These are phyloP conservation scores for Hura crepitans DNA, from an alignment of 441 rosid species.

Conservation along the genomic window DNA sequence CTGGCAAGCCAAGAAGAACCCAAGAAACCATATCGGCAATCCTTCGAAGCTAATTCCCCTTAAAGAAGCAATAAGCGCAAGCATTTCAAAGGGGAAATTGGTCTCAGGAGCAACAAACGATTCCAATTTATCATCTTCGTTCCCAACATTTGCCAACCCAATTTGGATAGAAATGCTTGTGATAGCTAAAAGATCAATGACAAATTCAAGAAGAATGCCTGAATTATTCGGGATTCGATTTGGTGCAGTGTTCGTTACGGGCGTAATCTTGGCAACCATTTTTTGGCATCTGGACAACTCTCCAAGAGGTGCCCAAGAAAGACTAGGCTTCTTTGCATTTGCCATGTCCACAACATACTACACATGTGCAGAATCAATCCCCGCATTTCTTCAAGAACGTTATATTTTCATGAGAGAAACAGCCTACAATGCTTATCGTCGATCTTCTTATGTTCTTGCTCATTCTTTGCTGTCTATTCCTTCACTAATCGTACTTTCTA, in stretches of 20 bases:
- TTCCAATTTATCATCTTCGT: constrained; percentile 40
- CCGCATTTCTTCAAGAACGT: constrained; percentile 74
- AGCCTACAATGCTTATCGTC: constrained; percentile 76
- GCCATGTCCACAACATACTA: constrained; percentile 86
- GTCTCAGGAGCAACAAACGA: constrained; percentile 54
- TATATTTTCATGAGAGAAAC: constrained; percentile 94
- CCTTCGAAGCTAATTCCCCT: constrained; percentile 36
- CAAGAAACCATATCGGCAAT: constrained; percentile 13
- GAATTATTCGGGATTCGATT: constrained; percentile 69
- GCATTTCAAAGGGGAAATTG: constrained; percentile 61
- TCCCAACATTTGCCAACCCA: constrained; percentile 68
- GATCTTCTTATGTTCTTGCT: constrained; percentile 83
- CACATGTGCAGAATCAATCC: constrained; percentile 84
- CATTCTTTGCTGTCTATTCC: constrained; percentile 67
- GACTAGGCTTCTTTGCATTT: constrained; percentile 76
- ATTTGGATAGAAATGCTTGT: constrained; percentile 70
- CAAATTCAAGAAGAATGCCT: constrained; percentile 71
- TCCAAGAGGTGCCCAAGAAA: constrained; percentile 75
- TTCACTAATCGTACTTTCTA: constrained; percentile 53
- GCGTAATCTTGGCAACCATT: constrained; percentile 65
- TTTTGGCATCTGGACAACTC: constrained; percentile 66
- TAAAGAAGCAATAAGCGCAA: constrained; percentile 48
- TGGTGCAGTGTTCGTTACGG: constrained; percentile 69
- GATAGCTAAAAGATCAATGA: constrained; percentile 62
- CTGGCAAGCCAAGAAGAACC: constrained; percentile 37